Evolutionary conservation across 2,329 filamentous ascomycete genomes (phyloP), one percentile per base, ranked within the genome.

Genomic region (Aureobasidium namibiae): DNA sequence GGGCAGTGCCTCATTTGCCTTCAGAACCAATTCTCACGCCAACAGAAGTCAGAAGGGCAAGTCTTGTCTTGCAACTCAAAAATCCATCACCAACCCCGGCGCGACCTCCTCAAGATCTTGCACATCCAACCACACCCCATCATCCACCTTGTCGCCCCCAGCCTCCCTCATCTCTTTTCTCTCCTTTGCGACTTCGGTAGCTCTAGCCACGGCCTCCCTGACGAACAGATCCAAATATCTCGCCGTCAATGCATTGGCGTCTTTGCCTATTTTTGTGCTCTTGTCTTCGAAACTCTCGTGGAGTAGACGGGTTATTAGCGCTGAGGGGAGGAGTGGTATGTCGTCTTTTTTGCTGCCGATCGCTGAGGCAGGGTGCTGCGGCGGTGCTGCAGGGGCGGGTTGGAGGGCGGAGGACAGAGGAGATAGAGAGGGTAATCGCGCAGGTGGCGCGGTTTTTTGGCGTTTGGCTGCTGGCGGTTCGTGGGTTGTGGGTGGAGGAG

Each of bases 191-290:
- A 90, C 88, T 61, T 85, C 84, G 10, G 85, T 83, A 39, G 89
- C 86, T 68, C 92, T 76, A 16, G 90, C 90, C 69, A 97, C 85
- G 1, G 90, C 90, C 75, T 97, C 92, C 62, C 88, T 81, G 56
- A 96, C 88, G 74, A 96, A 97, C 0, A 92, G 83, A 72, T 96
- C 90, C 73, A 96, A 81, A 70, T 97, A 97, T 74, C 87, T 90
- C 14, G 85, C 87, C 61, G 92, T 82, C 1, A 91, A 82, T 7
- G 77, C 80, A 70, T 92, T 89, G 4, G 90, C 90, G 67, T 91
- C 88, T 66, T 83, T 86, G 8, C 86, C 85, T 64, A 96, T 85
- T 65, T 87, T 80, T 24, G 88, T 92, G 59, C 82, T 80, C 50
- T 87, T 82, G 65, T 87, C 75, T 46, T 77, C 79, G 68, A 96